Evolutionary conservation across 2,329 filamentous ascomycete genomes (phyloP), one percentile per base, ranked within the genome.

Genomic region (Sporothrix schenckii): DNA sequence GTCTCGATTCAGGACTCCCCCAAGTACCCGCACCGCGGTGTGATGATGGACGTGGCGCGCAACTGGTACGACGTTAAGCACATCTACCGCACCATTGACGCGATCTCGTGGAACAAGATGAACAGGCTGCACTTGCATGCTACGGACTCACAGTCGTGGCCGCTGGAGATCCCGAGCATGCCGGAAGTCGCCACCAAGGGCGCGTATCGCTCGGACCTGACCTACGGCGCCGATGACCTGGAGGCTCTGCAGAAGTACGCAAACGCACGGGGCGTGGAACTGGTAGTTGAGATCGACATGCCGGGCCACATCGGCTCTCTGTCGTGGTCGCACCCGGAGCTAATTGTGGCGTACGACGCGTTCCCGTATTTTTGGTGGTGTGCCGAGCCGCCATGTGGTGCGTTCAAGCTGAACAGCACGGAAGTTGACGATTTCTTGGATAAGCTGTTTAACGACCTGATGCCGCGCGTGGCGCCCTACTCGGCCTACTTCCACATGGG

Each of bases 71-170:
- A 87, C 0, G 81, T 92, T 30, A 78, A 83, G 3, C 87, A 91
- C 75, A 89, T 97, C 74, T 84, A 89, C 76, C 88, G 89, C 66
- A 92, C 89, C 68, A 91, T 97, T 74, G 91, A 96, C 76, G 91
- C 88, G 53, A 80, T 91, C 74, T 83, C 91, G 1, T 93, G 88
- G 86, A 92, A 89, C 82, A 95, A 96, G 82, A 86, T 95, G 83
- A 95, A 95, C 80, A 85, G 89, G 6, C 84, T 96, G 70, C 92
- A 95, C 79, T 82, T 94, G 69, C 92, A 96, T 81, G 85, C 90
- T 70, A 95, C 92, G 4, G 92, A 96, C 79, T 89, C 90, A 19
- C 92, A 96, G 79, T 92, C 92, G 4, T 96, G 92, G 91, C 93
- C 93, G 0, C 83, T 97, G 30, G 92, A 93, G 74, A 89, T 97